A percentile compares a stretch with the other conserved stretches of the same genome.
Evolutionary conservation across 257 asterid genomes (phyloP).

Genomic region (Echites panduratus): DNA sequence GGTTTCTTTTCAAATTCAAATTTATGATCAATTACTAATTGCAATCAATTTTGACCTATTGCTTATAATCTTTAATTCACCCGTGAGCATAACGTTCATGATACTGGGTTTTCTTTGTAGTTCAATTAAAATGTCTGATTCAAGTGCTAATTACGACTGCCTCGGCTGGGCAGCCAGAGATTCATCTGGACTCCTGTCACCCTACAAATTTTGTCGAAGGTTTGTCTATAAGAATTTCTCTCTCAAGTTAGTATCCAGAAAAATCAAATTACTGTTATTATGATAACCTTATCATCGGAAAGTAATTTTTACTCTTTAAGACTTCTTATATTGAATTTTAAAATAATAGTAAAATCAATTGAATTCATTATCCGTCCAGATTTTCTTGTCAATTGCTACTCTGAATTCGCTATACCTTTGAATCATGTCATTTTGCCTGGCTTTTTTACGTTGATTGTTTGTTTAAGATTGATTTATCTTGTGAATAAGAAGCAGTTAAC

Average conservation of each 20-base stretch:
- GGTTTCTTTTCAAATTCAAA: neutral
- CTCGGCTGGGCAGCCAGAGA: slow-evolving; percentile 86
- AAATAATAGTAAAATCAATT: neutral
- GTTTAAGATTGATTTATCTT: neutral
- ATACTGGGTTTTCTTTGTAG: neutral
- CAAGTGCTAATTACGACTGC: slow-evolving; percentile 38
- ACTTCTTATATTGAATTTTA: too few species aligned
- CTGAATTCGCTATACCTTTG: neutral
- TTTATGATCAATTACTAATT: neutral
- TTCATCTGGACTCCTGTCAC: slow-evolving; percentile 74
- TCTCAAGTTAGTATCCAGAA: neutral
- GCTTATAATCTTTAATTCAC: neutral
- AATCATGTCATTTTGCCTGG: neutral
- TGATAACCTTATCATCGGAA: neutral
- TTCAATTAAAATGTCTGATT: slow-evolving; percentile 30
- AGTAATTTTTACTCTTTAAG: neutral
- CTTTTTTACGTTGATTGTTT: neutral
- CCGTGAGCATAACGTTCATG: neutral
- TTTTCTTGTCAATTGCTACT: neutral
- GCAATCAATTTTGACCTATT: neutral
- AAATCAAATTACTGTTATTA: neutral
- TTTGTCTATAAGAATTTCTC: slow-evolving; percentile 6
- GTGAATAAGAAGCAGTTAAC: too few species aligned
- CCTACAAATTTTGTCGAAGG: slow-evolving; percentile 74
- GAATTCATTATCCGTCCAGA: neutral